phyloP scores from a whole-genome alignment of 2,329 filamentous ascomycete species.

The Sordariomycetes sp. region DNA sequence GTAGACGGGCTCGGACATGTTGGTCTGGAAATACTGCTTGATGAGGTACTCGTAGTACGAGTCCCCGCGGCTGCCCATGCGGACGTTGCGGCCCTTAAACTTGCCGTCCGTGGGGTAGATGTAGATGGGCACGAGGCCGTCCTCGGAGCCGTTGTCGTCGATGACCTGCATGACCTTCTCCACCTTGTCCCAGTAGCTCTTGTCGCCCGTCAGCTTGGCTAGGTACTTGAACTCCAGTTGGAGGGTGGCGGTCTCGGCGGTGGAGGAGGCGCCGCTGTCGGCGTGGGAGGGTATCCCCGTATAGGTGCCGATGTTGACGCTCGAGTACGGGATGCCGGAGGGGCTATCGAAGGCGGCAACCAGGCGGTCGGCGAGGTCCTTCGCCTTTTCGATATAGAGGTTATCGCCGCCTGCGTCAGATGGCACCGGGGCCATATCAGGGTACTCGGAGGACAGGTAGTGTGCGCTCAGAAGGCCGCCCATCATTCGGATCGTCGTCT shows the following conservation, averaged over 20 bases:
- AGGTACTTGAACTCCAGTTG: slow-evolving; percentile 98
- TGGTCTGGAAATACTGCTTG: slow-evolving; percentile 95
- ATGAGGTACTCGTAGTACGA: slow-evolving; percentile 99
- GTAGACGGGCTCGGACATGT: slow-evolving; percentile 75
- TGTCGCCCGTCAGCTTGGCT: slow-evolving; percentile 86
- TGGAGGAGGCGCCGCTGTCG: slow-evolving; percentile 82
- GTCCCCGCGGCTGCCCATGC: slow-evolving; percentile 86
- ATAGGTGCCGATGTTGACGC: slow-evolving; percentile 72
- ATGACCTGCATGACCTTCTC: slow-evolving; percentile 89
- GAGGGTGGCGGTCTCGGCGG: slow-evolving; percentile 82
- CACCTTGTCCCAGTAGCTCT: slow-evolving; percentile 81
- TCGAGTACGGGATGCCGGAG: slow-evolving; percentile 82
- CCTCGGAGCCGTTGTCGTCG: slow-evolving; percentile 67
- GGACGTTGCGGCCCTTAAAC: slow-evolving; percentile 78
- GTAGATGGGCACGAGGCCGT: slow-evolving; percentile 86
- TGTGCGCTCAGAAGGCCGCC: slow-evolving; percentile 88
- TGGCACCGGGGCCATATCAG: slow-evolving; percentile 62
- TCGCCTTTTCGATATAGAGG: slow-evolving; percentile 90
- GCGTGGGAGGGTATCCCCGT: slow-evolving; percentile 72
- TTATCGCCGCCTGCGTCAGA: slow-evolving; percentile 78
- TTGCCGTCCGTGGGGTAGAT: slow-evolving; percentile 68
- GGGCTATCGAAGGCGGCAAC: slow-evolving; percentile 78
- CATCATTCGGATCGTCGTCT: slow-evolving; percentile 96
- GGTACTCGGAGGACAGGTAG: slow-evolving; percentile 79
- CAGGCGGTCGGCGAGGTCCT: slow-evolving; percentile 80